Conservation (phyloP, 495 filamentous ascomycete genomes). For the Penicillium verhagenii region DNA sequence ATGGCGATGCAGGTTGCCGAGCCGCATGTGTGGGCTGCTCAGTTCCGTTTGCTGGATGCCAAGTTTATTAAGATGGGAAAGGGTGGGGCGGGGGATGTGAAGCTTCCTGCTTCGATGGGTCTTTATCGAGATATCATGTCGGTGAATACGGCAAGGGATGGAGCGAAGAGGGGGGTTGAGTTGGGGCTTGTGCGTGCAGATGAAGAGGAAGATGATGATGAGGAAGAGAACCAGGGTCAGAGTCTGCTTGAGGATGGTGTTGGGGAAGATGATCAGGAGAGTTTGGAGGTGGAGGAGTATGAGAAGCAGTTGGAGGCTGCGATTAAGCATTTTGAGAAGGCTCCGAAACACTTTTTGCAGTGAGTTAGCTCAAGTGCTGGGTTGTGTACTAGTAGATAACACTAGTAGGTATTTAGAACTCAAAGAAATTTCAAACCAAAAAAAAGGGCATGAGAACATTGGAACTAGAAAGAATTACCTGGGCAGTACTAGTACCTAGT, state of each 20-base stretch:
- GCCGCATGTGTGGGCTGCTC: constrained; percentile 31
- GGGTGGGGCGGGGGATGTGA: constrained; percentile 10
- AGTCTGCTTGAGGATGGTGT: constrained; percentile 2
- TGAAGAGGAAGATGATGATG: not conserved
- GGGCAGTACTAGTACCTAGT: too few relatives aligned
- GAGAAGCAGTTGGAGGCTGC: constrained; percentile 23
- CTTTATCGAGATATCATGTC: constrained; percentile 29
- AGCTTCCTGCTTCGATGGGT: constrained; percentile 16
- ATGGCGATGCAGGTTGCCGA: constrained; percentile 26
- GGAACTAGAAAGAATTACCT: too few relatives aligned
- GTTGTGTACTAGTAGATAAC: not conserved
- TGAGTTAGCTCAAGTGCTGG: not conserved
- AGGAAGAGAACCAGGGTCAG: not conserved
- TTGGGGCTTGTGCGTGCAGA: constrained; percentile 4
- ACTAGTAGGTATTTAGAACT: too few relatives aligned
- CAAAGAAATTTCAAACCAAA: too few relatives aligned
- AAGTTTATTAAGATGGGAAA: constrained; percentile 19
- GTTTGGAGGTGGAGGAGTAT: constrained; percentile 22
- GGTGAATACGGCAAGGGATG: constrained; percentile 12
- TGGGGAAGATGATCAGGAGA: constrained; percentile 11
- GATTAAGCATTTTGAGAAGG: constrained; percentile 23
- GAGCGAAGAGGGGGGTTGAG: constrained; percentile 6
- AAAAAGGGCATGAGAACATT: too few relatives aligned
- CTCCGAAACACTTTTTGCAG: constrained; percentile 17
- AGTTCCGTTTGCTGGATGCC: constrained; percentile 25